A percentile compares a stretch with the other conserved stretches of the same genome.
phyloP scores from a whole-genome alignment of 768 basidiomycete genomes.

The Lactifluus volemus region DNA sequence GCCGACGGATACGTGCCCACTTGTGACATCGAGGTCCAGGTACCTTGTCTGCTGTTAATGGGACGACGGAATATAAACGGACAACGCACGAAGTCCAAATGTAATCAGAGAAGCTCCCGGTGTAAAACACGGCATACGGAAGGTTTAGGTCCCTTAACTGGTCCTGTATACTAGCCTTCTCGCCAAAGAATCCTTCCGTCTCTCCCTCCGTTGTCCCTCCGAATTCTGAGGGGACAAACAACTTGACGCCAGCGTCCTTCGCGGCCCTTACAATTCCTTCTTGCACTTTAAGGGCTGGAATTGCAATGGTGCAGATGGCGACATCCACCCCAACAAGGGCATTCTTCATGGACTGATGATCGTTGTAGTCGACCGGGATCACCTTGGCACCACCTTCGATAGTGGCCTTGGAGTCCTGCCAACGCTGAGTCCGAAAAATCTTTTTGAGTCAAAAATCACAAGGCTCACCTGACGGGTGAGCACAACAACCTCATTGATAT shows the following conservation, averaged over 20 bases:
- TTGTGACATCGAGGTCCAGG: constrained; percentile 9
- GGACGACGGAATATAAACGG: neutral
- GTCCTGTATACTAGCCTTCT: neutral
- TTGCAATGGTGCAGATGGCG: constrained; percentile 14
- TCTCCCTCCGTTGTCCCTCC: constrained; percentile 18
- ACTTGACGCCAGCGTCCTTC: constrained; percentile 24
- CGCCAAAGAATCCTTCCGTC: constrained; percentile 3
- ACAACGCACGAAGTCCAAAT: constrained; percentile 6
- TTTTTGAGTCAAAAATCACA: neutral
- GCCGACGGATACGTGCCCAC: constrained; percentile 15
- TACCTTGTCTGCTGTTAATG: neutral
- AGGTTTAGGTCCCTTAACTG: constrained; percentile 9
- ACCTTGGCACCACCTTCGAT: neutral
- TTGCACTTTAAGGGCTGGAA: constrained; percentile 15
- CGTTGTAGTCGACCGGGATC: constrained; percentile 6
- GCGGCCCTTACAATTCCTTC: constrained; percentile 17
- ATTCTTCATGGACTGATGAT: neutral
- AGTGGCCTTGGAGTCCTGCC: too few species aligned
- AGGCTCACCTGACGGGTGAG: constrained; percentile 10
- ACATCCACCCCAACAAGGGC: constrained; percentile 12
- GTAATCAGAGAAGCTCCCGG: constrained; percentile 15
- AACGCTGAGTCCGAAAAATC: neutral
- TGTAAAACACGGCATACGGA: constrained; percentile 16
- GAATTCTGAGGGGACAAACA: constrained; percentile 28
- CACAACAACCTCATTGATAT: constrained; percentile 3